phyloP scores from a whole-genome alignment of 768 basidiomycete genomes.

The Auricularia sp. region DNA sequence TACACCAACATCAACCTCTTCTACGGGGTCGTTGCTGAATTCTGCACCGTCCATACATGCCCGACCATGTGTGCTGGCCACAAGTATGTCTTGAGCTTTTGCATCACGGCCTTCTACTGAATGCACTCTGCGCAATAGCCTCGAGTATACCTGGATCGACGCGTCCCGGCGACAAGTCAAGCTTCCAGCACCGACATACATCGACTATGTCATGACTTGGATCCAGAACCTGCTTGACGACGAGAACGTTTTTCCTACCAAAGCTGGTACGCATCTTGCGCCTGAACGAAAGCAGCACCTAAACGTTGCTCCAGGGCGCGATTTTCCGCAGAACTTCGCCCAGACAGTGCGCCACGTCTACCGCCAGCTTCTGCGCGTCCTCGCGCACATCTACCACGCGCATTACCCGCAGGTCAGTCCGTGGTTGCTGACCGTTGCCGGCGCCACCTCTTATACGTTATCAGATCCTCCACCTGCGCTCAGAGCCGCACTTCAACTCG shows the following conservation, averaged over 20 bases:
- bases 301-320: constrained; percentile 45
- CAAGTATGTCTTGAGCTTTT: constrained; percentile 42
- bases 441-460: no score
- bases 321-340: constrained; percentile 83
- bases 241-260: constrained; percentile 89
- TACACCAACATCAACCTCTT: constrained; percentile 96
- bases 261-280: constrained; percentile 55
- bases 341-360: constrained; percentile 89
- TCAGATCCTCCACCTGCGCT: constrained; percentile 77
- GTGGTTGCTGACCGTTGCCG: no score
- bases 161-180: constrained; percentile 81
- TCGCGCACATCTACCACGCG: constrained; percentile 94
- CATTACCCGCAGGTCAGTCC: constrained; percentile 57
- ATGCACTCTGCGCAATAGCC: constrained; percentile 30
- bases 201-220: constrained; percentile 97
- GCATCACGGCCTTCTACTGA: background rate
- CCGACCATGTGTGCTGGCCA: constrained; percentile 87
- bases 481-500: constrained; percentile 93
- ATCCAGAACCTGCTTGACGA: constrained; percentile 91
- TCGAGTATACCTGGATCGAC: constrained; percentile 93
- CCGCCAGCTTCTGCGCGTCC: constrained; percentile 91
- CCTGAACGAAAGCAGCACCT: background rate
- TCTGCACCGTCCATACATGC: constrained; percentile 83
- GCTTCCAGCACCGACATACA: constrained; percentile 89
- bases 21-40: constrained; percentile 88